Evolutionary conservation across 176 grass and related monocot genomes (phyloP).

Genomic region (Zizania latifolia): DNA sequence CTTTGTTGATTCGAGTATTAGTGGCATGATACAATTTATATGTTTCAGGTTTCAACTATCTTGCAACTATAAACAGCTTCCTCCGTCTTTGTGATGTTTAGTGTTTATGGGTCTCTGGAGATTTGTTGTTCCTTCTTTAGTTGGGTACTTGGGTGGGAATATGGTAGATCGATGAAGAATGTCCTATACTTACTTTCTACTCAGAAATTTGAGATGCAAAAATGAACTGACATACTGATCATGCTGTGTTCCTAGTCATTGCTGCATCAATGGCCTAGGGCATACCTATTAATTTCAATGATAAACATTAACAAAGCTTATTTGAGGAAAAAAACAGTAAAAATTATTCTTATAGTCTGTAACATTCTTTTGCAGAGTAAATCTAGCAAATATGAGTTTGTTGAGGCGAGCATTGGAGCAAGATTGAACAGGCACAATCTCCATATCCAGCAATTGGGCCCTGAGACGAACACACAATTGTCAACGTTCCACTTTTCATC

Average conservation of each 20-base stretch:
- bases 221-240: too few species aligned
- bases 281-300: not conserved
- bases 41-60: not conserved
- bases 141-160: not conserved
- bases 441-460: conserved; percentile 79
- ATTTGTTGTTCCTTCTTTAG: not conserved
- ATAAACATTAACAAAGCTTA: not conserved
- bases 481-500: conserved; percentile 73
- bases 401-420: conserved; percentile 79
- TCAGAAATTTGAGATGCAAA: not conserved
- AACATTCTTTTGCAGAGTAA: conserved; percentile 44
- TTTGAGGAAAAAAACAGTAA: not conserved
- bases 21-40: not conserved
- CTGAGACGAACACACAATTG: conserved; percentile 64
- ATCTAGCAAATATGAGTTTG: conserved; percentile 72
- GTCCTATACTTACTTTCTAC: not conserved
- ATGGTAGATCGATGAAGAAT: not conserved
- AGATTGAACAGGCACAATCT: conserved; percentile 87
- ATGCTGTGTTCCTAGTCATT: not conserved
- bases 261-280: not conserved
- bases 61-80: not conserved
- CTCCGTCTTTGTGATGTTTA: not conserved
- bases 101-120: not conserved
- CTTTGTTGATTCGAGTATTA: not conserved
- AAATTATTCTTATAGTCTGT: conserved; percentile 9